Base-by-base conservation (phyloP, 805 yeast genomes). In the Ogataea nakhonphanomensis region DNA sequence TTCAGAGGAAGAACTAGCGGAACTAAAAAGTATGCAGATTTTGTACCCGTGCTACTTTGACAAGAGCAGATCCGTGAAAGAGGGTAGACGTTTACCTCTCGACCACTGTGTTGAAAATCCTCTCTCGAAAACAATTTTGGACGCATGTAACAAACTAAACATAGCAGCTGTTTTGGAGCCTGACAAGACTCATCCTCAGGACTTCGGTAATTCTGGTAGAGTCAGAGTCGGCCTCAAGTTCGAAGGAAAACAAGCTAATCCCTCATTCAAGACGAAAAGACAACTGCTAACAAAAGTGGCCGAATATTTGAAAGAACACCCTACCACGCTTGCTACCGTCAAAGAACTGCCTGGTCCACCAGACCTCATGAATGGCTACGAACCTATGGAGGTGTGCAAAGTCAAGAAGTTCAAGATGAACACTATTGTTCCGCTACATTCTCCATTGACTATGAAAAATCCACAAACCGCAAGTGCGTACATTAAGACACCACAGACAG, bases 201-300 rank as follows among this genome's bases (percentile, higher is more conserved):
- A 91, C 64, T 93, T 83, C 74, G 95, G 98, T 50, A 91, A 91
- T 58, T 95, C 97, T 4, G 99, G 99, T n/a, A 74, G 98, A 55
- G 90, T 93, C 25, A 77, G 95, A 50, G 83, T 89, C 15, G 67
- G 79, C 32, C 50, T 87, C 29, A 82, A 79, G 54, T 54, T 40
- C 42, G 73, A 74, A 34, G 79, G 78, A 1, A 52, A 61, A 21
- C 58, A 71, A 8, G 67, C 64, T 10, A 57, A 59, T 12, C 52
- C 57, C 21, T 17, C 39, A n/a, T 34, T 67, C 27, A 62, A 61
- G 39, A 76, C 74, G 46, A 89, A 90, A 59, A 77, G 95, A 52
- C 79, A 77, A 34, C 62, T 91, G 33, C 66, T 84, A 60, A 68
- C 69, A 23, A 69, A 70, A 26, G 70, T 91, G 33, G 77, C 84